Evolutionary conservation across 495 filamentous ascomycete species (phyloP), one percentile per base, ranked within the genome.

Genomic region (Aspergillus nanangensis): DNA sequence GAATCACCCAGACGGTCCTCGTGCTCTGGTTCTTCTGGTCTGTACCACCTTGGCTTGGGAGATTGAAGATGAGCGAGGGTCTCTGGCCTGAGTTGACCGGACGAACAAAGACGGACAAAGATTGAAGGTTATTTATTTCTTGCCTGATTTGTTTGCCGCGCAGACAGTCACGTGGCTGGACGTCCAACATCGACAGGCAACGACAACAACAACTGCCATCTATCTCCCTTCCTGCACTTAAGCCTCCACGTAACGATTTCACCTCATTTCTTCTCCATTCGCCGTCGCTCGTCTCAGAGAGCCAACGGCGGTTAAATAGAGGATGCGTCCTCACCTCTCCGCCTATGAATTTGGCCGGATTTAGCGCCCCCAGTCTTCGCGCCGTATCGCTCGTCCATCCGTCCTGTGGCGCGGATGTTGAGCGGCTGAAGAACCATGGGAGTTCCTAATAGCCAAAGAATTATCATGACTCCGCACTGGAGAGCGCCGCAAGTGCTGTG

Each of bases 301-400:
- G 41, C 58, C 66, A 70, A 70, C 66, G 50, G 66, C 64, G 66
- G 57, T 51, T 59, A 66, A 42, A 25, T 24, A 18, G 29, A 32
- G 41, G 47, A 45, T 48, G 51, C 51, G 45, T 48, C 51, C 15
- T 46, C 20, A 17, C 23, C 14, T 8, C 32, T 13, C 41, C 19
- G 51, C 47, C 55, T 60, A 45, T 60, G 47, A 40, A 51, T 58
- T 57, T 46, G 60, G 56, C 53, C 57, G 56, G 46, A 51, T 50
- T 70, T 66, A 64, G 56, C 64, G 64, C 66, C 57, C 50, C 50
- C 41, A 48, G 38, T 37, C 47, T 57, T 48, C 50, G 50, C 55
- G 53, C 56, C 56, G 52, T 59, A 55, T 59, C 56, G 56, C 52
- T 52, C 52, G 39, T 43, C 41, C 49, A 39, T 42, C 43, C 45